Conservation (phyloP, 257 asterid species). For the Verbascum thapsus region DNA sequence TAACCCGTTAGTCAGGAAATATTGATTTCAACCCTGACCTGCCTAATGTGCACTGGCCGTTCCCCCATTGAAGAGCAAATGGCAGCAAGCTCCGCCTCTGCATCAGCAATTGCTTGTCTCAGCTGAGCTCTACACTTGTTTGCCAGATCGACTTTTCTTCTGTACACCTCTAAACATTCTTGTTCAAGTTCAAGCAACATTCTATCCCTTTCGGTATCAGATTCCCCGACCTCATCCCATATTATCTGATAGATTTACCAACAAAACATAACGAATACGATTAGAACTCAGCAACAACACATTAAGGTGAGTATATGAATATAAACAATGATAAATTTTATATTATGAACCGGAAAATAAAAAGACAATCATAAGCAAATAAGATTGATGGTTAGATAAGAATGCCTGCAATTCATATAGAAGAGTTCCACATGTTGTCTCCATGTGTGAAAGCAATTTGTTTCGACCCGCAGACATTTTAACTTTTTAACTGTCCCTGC, state of each 20-base stretch:
- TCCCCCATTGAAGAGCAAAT: slow-evolving; percentile 92
- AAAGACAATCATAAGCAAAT: not conserved
- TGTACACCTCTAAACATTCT: slow-evolving; percentile 80
- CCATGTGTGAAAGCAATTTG: slow-evolving; percentile 53
- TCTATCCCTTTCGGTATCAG: slow-evolving; percentile 68
- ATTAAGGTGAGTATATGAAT: not conserved
- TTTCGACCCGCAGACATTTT: slow-evolving; percentile 46
- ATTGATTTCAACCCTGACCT: slow-evolving; percentile 44
- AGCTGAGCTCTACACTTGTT: slow-evolving; percentile 78
- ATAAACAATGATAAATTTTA: not conserved
- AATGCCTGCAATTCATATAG: slow-evolving; percentile 77
- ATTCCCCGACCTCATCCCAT: slow-evolving; percentile 97
- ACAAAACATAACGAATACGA: slow-evolving; percentile 1
- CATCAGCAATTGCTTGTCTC: slow-evolving; percentile 84
- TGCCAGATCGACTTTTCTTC: slow-evolving; percentile 85
- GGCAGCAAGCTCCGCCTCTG: slow-evolving; percentile 93
- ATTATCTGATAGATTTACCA: slow-evolving; percentile 50
- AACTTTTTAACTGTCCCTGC: slow-evolving; percentile 40
- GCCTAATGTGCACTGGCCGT: slow-evolving; percentile 83
- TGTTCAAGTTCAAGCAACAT: slow-evolving; percentile 75
- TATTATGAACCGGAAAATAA: not conserved
- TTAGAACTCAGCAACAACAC: slow-evolving; percentile 10
- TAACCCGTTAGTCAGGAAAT: not conserved
- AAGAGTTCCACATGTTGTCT: slow-evolving; percentile 70
- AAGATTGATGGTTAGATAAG: not conserved